Base-by-base conservation (phyloP, 106 monocot genomes). In the Dendrobium catenatum region DNA sequence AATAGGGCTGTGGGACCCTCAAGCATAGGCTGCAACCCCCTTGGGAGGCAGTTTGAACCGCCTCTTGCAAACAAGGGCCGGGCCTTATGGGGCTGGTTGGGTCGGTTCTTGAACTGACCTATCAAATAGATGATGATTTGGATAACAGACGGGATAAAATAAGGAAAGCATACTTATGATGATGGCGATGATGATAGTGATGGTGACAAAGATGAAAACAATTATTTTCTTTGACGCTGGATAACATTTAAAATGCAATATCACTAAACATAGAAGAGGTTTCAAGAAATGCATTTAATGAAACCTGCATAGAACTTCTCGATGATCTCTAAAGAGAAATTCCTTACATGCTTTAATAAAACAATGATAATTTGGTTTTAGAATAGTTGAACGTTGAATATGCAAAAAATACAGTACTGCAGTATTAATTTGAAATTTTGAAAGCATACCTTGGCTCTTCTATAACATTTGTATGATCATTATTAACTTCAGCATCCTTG, bases 401-500 rank as follows among this genome's bases (percentile, higher is more conserved):
- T 10, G 51, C 54, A 20, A 73, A n/a, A 18, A 80, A 54, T 6
- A 61, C 4, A 61, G 10, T 22, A 61, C 61, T 22, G 4, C 20
- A 24, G 24, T 61, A 49, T 49, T 26, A 48, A 17, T 49, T 37
- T 4, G 11, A 83, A 83, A 51, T 5, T 70, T 42, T 48, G 42
- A 31, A 9, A 79, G 41, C 9, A 79, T 72, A 86, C 86, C 83
- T 83, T 16, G 22, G 68, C 54, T 81, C 75, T 79, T 59, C 68
- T 22, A 76, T 33, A 10, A 85, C 79, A 70, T 49, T 82, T 77
- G 84, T 81, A 2, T 75, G 75, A 42, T 49, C 80, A 15, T 79
- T 80, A 49, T 76, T 22, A 27, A 68, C 68, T 79, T 56, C 64
- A 16, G 70, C 79, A 55, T 87, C 79, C 6, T 58, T 64, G 41